Evolutionary conservation across 768 basidiomycete species (phyloP), one percentile per base, ranked within the genome.

Genomic region (Tulasnella sp.): DNA sequence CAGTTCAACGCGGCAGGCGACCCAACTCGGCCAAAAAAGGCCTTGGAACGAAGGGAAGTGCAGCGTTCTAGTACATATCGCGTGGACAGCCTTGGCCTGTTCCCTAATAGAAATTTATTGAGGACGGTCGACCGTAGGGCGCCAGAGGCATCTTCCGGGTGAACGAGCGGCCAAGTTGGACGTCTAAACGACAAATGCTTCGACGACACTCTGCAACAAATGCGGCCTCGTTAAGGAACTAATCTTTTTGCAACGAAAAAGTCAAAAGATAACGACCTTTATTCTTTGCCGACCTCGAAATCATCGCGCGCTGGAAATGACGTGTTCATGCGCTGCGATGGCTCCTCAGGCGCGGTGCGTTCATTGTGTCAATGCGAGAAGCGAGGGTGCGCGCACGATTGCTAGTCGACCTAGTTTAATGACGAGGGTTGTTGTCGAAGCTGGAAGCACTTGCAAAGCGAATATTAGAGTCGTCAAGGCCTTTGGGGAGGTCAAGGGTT

Each of bases 261-360:
- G 58, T 64, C 58, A 49, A 49, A n/a, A 64, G 58, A 64, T 64
- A 64, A 64, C 58, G 58, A 64, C 15, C 17, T 42, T 17, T 17
- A 17, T 42, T 17, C 17, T 34, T 64, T 64, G 15, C 58, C 58
- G 58, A 64, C 58, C 58, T 64, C 31, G 29, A 34, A 42, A 42
- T n/a, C 42, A 31, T 29, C 25, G 15, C 58, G 58, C 58, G 58
- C 58, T 34, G 29, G 9, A 25, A 64, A 64, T 64, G 58, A 64
- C 58, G 58, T 64, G 29, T 64, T 49, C 49, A n/a, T 49, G 49
- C 49, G 49, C 49, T 49, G 58, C 58, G 58, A 64, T 64, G 58
- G 58, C 58, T 64, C 58, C 58, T 64, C 58, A 64, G 58, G 58
- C 58, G 58, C 58, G 58, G 58, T 64, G 25, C 58, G 58, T 64